Conservation (phyloP, 2,329 filamentous ascomycete genomes). For the Cladosporium halotolerans region DNA sequence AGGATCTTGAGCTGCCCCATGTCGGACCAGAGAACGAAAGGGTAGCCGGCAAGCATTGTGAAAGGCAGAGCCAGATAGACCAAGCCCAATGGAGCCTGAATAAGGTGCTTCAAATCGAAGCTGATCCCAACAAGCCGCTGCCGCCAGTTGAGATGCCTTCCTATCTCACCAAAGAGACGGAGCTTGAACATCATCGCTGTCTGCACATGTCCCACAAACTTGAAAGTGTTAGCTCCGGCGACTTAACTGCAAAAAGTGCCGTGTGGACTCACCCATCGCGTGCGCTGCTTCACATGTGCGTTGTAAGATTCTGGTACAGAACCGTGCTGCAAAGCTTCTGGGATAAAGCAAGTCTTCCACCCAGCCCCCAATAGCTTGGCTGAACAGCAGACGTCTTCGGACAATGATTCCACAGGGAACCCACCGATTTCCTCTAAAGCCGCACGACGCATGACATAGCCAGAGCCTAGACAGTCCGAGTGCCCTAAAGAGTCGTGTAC, state of each 20-base stretch:
- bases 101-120: slow-evolving; percentile 11
- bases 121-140: slow-evolving; percentile 12
- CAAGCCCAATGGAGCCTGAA: slow-evolving; percentile 12
- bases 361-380: slow-evolving; percentile 53
- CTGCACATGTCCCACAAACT: slow-evolving; percentile 14
- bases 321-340: slow-evolving; percentile 56
- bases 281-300: slow-evolving; percentile 52
- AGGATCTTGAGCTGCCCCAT: slow-evolving; percentile 11
- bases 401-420: slow-evolving; percentile 54
- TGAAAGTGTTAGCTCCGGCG: not conserved
- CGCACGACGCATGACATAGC: slow-evolving; percentile 53
- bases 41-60: slow-evolving; percentile 12
- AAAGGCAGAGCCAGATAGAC: slow-evolving; percentile 13
- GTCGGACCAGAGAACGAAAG: slow-evolving; percentile 13
- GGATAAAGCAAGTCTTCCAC: slow-evolving; percentile 57
- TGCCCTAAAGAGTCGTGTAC: slow-evolving; percentile 44
- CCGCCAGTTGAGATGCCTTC: slow-evolving; percentile 10
- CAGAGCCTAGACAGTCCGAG: slow-evolving; percentile 60
- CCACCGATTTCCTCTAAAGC: slow-evolving; percentile 57
- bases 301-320: slow-evolving; percentile 53
- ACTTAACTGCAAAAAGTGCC: not conserved
- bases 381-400: slow-evolving; percentile 57
- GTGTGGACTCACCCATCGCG: slow-evolving; percentile 38
- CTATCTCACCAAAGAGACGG: slow-evolving; percentile 9
- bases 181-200: slow-evolving; percentile 14